Percentiles rank a stretch among this genome's conserved stretches.
phyloP scores from a whole-genome alignment of 768 basidiomycete genomes.

The Leccinum arenicola region DNA sequence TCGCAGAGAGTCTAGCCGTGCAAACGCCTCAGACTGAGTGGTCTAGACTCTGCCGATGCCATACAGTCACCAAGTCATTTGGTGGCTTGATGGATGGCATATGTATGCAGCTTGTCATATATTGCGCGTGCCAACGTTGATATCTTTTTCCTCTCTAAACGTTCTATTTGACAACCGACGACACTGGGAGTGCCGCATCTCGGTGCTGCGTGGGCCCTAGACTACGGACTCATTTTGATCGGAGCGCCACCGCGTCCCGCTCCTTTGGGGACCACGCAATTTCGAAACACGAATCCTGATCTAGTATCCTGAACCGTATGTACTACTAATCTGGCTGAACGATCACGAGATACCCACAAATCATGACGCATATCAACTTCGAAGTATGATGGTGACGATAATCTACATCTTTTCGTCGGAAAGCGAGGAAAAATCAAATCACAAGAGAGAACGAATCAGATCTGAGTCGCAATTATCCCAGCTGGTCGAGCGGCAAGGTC shows the following conservation, averaged over 20 bases:
- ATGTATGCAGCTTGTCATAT: constrained; percentile 9
- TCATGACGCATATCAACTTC: neutral
- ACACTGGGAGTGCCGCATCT: constrained; percentile 5
- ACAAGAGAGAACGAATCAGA: neutral
- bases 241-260: constrained; percentile 26
- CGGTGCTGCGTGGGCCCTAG: constrained; percentile 9
- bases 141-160: neutral
- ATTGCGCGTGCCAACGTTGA: neutral
- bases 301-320: neutral
- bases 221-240: constrained; percentile 4
- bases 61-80: constrained; percentile 21
- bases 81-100: constrained; percentile 24
- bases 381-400: neutral
- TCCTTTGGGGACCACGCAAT: neutral
- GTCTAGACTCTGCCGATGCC: constrained; percentile 13
- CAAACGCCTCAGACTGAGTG: neutral
- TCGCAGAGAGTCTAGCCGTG: neutral
- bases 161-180: neutral
- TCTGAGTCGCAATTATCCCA: neutral
- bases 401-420: neutral
- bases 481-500: neutral
- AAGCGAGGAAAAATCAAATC: neutral
- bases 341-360: neutral
- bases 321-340: neutral
- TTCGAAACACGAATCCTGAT: neutral